Conservation (phyloP, 179 eudicot genomes). For the Patellifolia procumbens region DNA sequence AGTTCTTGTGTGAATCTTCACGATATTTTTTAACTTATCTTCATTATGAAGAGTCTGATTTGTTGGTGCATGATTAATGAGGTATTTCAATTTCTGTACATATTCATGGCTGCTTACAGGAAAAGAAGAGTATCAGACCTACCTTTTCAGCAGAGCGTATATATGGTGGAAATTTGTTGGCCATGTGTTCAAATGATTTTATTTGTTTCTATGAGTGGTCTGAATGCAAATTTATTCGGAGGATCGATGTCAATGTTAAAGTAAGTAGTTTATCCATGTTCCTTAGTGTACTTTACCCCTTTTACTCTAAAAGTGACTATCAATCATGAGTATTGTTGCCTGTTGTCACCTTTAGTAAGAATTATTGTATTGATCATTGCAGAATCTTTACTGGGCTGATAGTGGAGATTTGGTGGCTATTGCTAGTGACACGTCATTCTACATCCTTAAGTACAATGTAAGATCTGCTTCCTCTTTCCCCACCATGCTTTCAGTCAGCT, state of each 20-base stretch:
- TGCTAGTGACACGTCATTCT: constrained; percentile 93
- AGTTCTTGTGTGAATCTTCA: background rate
- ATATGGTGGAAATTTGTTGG: constrained; percentile 81
- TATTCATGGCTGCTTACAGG: constrained; percentile 50
- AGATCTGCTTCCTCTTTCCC: constrained; percentile 25
- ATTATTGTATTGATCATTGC: constrained; percentile 24
- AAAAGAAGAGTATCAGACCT: constrained; percentile 90
- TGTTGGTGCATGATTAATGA: constrained; percentile 6
- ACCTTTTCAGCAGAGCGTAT: constrained; percentile 91
- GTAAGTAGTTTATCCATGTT: constrained; percentile 44
- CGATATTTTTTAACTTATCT: background rate
- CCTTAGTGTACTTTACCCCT: background rate
- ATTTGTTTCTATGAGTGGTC: constrained; percentile 97
- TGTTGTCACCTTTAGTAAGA: constrained; percentile 16
- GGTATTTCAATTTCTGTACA: background rate
- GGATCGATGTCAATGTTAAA: constrained; percentile 93
- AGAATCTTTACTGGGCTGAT: constrained; percentile 99
- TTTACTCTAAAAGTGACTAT: background rate
- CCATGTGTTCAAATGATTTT: constrained; percentile 96
- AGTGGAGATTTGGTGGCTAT: constrained; percentile 97
- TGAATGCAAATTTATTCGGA: constrained; percentile 82
- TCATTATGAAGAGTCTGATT: background rate
- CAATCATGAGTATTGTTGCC: background rate
- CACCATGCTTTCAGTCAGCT: background rate
- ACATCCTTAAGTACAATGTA: constrained; percentile 91